Percentiles rank a stretch among this genome's conserved stretches.
Conservation (phyloP, 805 yeast species). For the Candida dajiaensis region DNA sequence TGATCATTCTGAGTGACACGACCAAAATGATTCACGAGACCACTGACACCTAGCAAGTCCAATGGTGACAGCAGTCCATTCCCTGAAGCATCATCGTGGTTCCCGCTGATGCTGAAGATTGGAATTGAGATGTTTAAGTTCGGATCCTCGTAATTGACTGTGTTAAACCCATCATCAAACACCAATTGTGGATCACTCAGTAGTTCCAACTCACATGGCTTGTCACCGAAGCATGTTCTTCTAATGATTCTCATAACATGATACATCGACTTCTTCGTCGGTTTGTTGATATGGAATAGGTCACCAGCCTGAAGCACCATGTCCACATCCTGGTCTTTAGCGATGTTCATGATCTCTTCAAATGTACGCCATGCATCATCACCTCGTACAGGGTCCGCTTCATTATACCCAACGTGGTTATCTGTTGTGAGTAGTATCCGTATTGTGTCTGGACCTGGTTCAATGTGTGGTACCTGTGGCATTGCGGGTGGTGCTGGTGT, state of each 20-base stretch:
- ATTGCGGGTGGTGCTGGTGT: conserved; percentile 5
- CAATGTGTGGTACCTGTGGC: conserved; percentile 33
- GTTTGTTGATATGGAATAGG: conserved; percentile 84
- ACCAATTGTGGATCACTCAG: conserved; percentile 70
- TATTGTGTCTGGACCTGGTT: conserved; percentile 59
- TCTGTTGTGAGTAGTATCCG: conserved; percentile 84
- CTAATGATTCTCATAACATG: conserved; percentile 74
- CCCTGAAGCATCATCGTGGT: conserved; percentile 96
- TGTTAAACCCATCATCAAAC: conserved; percentile 58
- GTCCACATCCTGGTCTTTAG: conserved; percentile 68
- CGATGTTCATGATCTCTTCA: conserved; percentile 73
- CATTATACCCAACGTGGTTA: conserved; percentile 92
- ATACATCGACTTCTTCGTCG: conserved; percentile 78
- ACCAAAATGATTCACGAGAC: conserved; percentile 87
- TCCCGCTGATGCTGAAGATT: conserved; percentile 87
- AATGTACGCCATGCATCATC: conserved; percentile 87
- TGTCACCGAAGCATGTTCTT: conserved; percentile 71
- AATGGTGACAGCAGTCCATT: conserved; percentile 75
- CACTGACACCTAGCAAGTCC: conserved; percentile 76
- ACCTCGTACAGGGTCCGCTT: conserved; percentile 83
- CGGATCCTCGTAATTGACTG: conserved; percentile 85
- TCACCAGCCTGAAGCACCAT: conserved; percentile 92
- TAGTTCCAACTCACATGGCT: conserved; percentile 79
- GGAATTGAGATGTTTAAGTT: conserved; percentile 87
- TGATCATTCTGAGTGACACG: conserved; percentile 69